phyloP scores from a whole-genome alignment of 78 protist genomes.

The Isochrysis galbana region DNA sequence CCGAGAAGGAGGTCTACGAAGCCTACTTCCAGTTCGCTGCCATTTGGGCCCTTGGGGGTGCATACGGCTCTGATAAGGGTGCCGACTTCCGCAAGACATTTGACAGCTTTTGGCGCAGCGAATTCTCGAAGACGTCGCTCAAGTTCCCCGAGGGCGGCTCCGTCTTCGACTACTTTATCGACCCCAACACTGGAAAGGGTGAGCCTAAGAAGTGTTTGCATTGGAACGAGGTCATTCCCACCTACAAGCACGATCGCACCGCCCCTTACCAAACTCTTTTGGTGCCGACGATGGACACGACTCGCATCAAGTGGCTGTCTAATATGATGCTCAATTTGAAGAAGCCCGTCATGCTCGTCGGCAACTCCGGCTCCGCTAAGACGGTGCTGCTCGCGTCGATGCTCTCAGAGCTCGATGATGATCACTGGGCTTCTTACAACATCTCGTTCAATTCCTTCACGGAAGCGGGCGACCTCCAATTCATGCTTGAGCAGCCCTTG shows the following conservation, averaged over 20 bases:
- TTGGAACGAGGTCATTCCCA: slow-evolving; percentile 55
- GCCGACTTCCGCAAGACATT: slow-evolving; percentile 64
- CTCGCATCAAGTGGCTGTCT: slow-evolving; percentile 38
- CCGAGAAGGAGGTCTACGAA: slow-evolving; percentile 32
- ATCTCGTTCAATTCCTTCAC: slow-evolving; percentile 82
- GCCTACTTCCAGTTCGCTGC: slow-evolving; percentile 48
- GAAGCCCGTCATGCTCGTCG: slow-evolving; percentile 71
- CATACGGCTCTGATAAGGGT: slow-evolving; percentile 49
- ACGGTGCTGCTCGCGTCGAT: slow-evolving; percentile 46
- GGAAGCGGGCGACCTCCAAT: slow-evolving; percentile 31
- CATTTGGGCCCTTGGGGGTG: slow-evolving; percentile 85
- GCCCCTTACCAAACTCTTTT: not conserved
- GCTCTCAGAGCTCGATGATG: slow-evolving; percentile 38
- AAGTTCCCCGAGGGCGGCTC: slow-evolving; percentile 56
- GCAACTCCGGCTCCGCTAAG: slow-evolving; percentile 87
- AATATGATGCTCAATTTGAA: not conserved
- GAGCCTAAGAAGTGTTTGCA: slow-evolving; percentile 12
- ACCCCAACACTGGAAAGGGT: slow-evolving; percentile 14
- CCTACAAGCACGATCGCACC: slow-evolving; percentile 48
- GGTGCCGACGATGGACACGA: slow-evolving; percentile 60
- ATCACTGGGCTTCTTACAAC: not conserved
- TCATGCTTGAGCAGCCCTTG: slow-evolving; percentile 62
- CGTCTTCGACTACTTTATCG: slow-evolving; percentile 72
- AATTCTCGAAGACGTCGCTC: slow-evolving; percentile 15
- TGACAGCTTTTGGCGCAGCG: slow-evolving; percentile 62